Evolutionary conservation across 768 basidiomycete genomes (phyloP).

Genomic region (Boletus patriciae): DNA sequence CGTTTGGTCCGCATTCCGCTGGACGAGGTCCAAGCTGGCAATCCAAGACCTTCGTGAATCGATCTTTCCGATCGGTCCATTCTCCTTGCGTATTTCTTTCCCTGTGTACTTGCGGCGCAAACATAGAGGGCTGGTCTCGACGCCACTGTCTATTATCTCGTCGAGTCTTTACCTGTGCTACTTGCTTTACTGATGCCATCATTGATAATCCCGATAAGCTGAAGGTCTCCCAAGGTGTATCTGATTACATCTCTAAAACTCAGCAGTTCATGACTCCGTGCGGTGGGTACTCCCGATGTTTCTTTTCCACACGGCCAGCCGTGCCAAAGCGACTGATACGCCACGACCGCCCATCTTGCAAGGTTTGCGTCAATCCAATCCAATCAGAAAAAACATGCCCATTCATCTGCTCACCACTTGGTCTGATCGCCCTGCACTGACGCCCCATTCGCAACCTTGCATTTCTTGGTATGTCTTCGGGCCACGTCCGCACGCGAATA

Average conservation of each 20-base stretch:
- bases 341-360: neutral
- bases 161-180: neutral
- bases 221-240: neutral
- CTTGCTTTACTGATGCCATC: no score
- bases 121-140: no score
- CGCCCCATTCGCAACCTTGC: slow-evolving; percentile 23
- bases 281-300: no score
- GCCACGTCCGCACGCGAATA: slow-evolving; percentile 30
- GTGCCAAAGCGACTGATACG: neutral
- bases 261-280: neutral
- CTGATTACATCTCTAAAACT: neutral
- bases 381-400: neutral
- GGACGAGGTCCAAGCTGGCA: slow-evolving; percentile 53
- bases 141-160: neutral
- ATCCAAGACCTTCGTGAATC: slow-evolving; percentile 11
- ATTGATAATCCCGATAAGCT: no score
- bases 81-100: no score
- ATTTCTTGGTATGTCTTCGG: slow-evolving; percentile 27
- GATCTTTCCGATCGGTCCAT: neutral
- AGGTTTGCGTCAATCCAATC: neutral
- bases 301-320: neutral
- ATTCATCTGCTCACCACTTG: neutral
- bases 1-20: slow-evolving; percentile 73
- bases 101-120: neutral
- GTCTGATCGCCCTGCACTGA: neutral